Conservation (phyloP, 495 filamentous ascomycete species). For the Cairneyella variabilis region DNA sequence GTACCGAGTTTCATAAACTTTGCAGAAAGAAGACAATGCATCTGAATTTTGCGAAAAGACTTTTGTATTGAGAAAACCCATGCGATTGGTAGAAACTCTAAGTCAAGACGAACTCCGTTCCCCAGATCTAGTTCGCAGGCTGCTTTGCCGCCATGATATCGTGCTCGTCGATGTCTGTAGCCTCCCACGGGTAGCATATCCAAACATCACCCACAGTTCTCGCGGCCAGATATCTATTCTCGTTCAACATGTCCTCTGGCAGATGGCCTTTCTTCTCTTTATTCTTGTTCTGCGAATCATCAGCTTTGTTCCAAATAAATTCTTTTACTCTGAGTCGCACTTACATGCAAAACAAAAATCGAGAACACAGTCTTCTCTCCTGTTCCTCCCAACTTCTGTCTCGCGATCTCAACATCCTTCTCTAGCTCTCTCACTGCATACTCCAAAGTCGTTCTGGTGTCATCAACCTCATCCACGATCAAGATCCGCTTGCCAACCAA, state of each 20-base stretch:
- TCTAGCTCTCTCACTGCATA: conserved; percentile 94
- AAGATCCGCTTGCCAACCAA: conserved; percentile 95
- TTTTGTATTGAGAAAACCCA: not conserved
- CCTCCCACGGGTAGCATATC: conserved; percentile 99
- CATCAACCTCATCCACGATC: conserved; percentile 98
- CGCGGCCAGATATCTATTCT: conserved; percentile 78
- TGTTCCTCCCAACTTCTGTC: conserved; percentile 60
- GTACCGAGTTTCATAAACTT: too few species aligned
- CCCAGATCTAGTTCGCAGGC: conserved; percentile 18
- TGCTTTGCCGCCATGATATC: conserved; percentile 64
- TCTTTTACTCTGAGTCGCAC: conserved; percentile 30
- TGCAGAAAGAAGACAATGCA: too few species aligned
- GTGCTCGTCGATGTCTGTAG: conserved; percentile 91
- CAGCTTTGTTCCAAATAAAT: too few species aligned
- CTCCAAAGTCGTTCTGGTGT: conserved; percentile 93
- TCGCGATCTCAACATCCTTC: conserved; percentile 88
- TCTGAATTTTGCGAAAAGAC: too few species aligned
- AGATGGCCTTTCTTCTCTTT: conserved; percentile 89
- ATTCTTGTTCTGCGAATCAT: conserved; percentile 73
- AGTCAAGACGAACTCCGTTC: not conserved
- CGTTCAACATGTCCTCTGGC: conserved; percentile 72
- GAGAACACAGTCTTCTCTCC: conserved; percentile 79
- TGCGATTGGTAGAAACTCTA: not conserved
- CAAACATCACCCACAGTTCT: conserved; percentile 87
- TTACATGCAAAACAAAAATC: conserved; percentile 92